Evolutionary conservation across 2,329 filamentous ascomycete species (phyloP).

Genomic region (Aschersonia sp.): DNA sequence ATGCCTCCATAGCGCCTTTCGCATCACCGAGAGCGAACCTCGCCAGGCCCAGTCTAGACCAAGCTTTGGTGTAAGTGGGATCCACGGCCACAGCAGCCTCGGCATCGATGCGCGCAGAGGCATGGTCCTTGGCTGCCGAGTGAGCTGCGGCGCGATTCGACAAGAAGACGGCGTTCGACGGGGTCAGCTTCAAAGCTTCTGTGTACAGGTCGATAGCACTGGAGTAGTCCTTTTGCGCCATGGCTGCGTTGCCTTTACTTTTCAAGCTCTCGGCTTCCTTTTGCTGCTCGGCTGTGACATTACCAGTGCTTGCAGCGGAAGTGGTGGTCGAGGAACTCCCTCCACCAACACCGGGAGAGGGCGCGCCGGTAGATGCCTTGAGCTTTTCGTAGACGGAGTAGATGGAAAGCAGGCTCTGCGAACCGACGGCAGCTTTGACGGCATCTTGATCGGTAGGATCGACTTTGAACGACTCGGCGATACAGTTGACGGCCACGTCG

Average conservation of each 20-base stretch:
- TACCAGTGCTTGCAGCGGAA: constrained; percentile 10
- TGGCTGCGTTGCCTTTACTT: constrained; percentile 80
- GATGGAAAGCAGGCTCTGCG: constrained; percentile 78
- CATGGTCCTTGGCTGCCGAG: constrained; percentile 71
- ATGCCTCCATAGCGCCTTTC: constrained; percentile 86
- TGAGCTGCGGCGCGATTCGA: constrained; percentile 94
- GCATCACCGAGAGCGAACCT: constrained; percentile 85
- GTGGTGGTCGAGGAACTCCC: constrained; percentile 20
- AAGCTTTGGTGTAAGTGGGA: constrained; percentile 91
- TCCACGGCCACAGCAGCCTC: constrained; percentile 81
- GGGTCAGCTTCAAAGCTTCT: constrained; percentile 65
- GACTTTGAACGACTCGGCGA: constrained; percentile 88
- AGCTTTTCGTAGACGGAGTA: constrained; percentile 96
- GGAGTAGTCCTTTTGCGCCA: constrained; percentile 85
- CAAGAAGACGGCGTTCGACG: constrained; percentile 87
- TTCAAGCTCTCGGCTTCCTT: constrained; percentile 81
- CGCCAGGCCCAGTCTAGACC: constrained; percentile 84
- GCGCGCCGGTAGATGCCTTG: constrained; percentile 35
- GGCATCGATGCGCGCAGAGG: constrained; percentile 71
- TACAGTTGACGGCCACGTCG: constrained; percentile 88
- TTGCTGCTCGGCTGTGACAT: constrained; percentile 38
- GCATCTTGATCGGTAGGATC: constrained; percentile 65
- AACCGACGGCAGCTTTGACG: constrained; percentile 62
- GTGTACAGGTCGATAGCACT: constrained; percentile 77
- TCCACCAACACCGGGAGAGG: constrained; percentile 17